Evolutionary conservation across 2,329 filamentous ascomycete species (phyloP).

Genomic region (Colletotrichum musae): DNA sequence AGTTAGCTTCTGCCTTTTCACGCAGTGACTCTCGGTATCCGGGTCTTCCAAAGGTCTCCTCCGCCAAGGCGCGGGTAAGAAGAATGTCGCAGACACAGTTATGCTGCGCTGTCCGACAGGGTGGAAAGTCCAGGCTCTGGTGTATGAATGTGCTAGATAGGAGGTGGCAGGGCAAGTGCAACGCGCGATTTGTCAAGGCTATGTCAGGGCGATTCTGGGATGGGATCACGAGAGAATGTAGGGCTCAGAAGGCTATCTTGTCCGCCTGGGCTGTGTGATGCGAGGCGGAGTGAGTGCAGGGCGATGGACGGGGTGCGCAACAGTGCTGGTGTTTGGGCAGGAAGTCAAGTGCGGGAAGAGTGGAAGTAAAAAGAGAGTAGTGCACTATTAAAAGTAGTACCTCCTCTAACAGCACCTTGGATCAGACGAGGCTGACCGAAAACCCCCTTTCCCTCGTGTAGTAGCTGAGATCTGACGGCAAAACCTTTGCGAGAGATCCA

Average conservation of each 20-base stretch:
- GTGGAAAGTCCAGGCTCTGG: too few relatives aligned
- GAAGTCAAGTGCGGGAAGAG: slow-evolving; percentile 39
- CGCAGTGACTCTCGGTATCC: not conserved
- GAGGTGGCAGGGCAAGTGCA: slow-evolving; percentile 13
- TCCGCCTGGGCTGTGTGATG: slow-evolving; percentile 34
- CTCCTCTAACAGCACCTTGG: slow-evolving; percentile 41
- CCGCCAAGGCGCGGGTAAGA: slow-evolving; percentile 1
- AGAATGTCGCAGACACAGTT: not conserved
- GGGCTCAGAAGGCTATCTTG: slow-evolving; percentile 19
- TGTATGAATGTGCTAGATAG: not conserved
- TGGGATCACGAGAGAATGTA: slow-evolving; percentile 20
- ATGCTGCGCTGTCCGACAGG: too few relatives aligned
- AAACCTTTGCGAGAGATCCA: slow-evolving; percentile 26
- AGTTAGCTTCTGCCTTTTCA: slow-evolving; percentile 16
- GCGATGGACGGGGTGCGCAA: slow-evolving; percentile 30
- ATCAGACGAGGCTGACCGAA: slow-evolving; percentile 37
- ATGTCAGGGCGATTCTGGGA: slow-evolving; percentile 18
- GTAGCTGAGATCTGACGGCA: slow-evolving; percentile 27
- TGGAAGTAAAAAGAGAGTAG: slow-evolving; percentile 42
- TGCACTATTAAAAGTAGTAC: slow-evolving; percentile 43
- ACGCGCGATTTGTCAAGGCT: slow-evolving; percentile 5
- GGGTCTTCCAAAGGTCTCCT: not conserved
- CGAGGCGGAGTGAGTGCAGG: slow-evolving; percentile 17
- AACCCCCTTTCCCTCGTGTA: slow-evolving; percentile 35
- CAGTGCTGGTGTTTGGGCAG: slow-evolving; percentile 35